Percentiles rank a stretch among this genome's conserved stretches.
These are phyloP conservation scores for Globisporangium lucens DNA, from an alignment of 352 stramenopile genomes.

Conservation along the genomic window DNA sequence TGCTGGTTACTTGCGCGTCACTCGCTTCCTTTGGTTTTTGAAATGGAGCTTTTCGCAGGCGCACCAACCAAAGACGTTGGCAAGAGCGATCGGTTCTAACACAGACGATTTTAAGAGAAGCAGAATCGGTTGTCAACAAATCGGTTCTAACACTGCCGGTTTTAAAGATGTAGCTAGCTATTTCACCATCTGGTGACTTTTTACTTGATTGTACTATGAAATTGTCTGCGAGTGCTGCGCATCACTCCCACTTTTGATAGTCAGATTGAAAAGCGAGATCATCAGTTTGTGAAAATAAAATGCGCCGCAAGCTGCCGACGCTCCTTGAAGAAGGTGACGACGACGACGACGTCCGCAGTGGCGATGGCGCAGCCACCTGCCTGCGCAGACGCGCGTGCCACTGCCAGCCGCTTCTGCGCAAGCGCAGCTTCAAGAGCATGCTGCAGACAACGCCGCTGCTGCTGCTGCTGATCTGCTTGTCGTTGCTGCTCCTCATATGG, in stretches of 20 bases:
- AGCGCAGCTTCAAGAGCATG: neutral
- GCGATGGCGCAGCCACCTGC: neutral
- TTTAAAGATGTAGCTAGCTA: too few relatives aligned
- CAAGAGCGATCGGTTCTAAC: too few relatives aligned
- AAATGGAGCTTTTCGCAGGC: neutral
- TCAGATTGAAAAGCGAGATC: neutral
- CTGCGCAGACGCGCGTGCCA: neutral
- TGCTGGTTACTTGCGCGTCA: neutral
- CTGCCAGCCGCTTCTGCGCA: neutral
- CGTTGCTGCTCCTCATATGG: neutral
- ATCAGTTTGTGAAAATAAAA: neutral
- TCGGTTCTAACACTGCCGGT: too few relatives aligned
- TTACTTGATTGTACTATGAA: too few relatives aligned
- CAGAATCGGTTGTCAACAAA: neutral
- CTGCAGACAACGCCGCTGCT: neutral
- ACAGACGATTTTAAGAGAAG: too few relatives aligned
- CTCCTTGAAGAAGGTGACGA: constrained; percentile 5
- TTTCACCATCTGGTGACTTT: too few relatives aligned
- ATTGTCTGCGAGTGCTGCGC: too few relatives aligned
- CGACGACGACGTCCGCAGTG: neutral
- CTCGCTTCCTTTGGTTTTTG: neutral
- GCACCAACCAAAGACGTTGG: constrained; percentile 2
- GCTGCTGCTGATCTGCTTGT: neutral
- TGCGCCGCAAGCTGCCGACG: constrained; percentile 7
- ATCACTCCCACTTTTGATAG: neutral